These are phyloP conservation scores for Suillus alpinus DNA, from an alignment of 768 basidiomycete genomes.

Conservation along the genomic window DNA sequence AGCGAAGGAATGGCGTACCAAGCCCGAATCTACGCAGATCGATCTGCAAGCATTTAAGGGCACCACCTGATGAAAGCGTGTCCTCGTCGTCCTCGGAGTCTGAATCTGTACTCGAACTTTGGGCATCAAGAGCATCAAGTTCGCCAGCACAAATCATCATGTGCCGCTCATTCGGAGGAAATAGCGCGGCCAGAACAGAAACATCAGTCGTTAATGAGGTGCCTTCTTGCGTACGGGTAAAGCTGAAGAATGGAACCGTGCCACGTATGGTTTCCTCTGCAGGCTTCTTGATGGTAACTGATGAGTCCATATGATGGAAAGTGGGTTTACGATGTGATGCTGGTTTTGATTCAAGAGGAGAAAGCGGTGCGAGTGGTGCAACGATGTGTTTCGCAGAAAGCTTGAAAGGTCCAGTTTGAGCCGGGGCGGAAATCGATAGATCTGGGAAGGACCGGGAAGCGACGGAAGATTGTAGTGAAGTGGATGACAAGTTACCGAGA, in stretches of 20 bases:
- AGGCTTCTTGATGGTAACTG: constrained; percentile 14
- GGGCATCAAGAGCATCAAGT: constrained; percentile 54
- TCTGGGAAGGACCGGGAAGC: constrained; percentile 46
- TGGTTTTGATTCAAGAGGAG: constrained; percentile 20
- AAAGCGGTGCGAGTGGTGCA: constrained; percentile 32
- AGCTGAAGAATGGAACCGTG: constrained; percentile 73
- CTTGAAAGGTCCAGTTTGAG: constrained; percentile 31
- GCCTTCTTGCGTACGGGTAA: constrained; percentile 74
- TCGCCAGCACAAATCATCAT: constrained; percentile 75
- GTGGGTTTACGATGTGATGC: constrained; percentile 9
- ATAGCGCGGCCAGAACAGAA: constrained; percentile 61
- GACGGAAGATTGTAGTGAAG: constrained; percentile 31
- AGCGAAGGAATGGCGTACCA: constrained; percentile 38
- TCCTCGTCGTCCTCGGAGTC: constrained; percentile 39
- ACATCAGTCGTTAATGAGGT: constrained; percentile 76
- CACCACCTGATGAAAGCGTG: constrained; percentile 32
- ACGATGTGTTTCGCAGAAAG: constrained; percentile 37
- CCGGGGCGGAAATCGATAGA: constrained; percentile 29
- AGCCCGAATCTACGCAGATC: constrained; percentile 71
- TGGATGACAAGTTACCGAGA: constrained; percentile 30
- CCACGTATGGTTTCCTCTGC: constrained; percentile 5
- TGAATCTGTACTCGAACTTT: constrained; percentile 27
- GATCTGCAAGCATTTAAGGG: constrained; percentile 70
- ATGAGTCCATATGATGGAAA: constrained; percentile 5
- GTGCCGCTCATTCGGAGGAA: constrained; percentile 67